Evolutionary conservation across 2,329 filamentous ascomycete genomes (phyloP), one percentile per base, ranked within the genome.

Genomic region (Colletotrichum destructivum): DNA sequence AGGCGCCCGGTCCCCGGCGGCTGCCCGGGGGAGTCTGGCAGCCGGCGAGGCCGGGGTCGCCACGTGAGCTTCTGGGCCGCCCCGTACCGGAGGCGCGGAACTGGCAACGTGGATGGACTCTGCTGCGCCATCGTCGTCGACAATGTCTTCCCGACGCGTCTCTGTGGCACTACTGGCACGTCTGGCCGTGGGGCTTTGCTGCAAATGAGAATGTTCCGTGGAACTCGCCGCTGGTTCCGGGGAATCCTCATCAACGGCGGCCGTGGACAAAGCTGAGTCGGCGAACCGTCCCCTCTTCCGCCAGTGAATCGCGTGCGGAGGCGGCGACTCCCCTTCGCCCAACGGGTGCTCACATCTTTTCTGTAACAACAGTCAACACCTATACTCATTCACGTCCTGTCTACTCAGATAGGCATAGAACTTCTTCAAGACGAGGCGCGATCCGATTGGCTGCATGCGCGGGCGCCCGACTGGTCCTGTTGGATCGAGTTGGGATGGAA

Each of bases 291-390:
- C 42, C 16, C 46, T 47, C 18, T 46, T 66, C 23, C 60, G 47
- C 60, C 60, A 62, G 60, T 62, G 60, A 26, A 56, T 42, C 38
- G 63, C 18, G 16, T 67, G 60, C 46, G 60, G 35, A 62, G 60
- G 60, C n/a, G 60, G 60, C n/a, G 60, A 62, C 47, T 62, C 60
- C 21, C 60, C 60, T 16, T 64, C 46, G 21, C 23, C 55, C 31
- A 46, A 26, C 11, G 73, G 62, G 31, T 74, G 73, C 21, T 59
- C 66, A 35, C 73, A 74, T 23, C 73, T 72, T 66, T 74, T 74
- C 73, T 74, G 62, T 15, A 35, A 40, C 16, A 11, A 15, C 44
- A 11, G 57, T 71, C 52, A 71, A 60, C 13, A 35, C 31, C 9
- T 8, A 35, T 2, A 35, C 8, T 9, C 31, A 8, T 11, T 21